These are phyloP conservation scores for Eutrema heterophyllum DNA, from an alignment of 345 rosid species.

Conservation along the genomic window DNA sequence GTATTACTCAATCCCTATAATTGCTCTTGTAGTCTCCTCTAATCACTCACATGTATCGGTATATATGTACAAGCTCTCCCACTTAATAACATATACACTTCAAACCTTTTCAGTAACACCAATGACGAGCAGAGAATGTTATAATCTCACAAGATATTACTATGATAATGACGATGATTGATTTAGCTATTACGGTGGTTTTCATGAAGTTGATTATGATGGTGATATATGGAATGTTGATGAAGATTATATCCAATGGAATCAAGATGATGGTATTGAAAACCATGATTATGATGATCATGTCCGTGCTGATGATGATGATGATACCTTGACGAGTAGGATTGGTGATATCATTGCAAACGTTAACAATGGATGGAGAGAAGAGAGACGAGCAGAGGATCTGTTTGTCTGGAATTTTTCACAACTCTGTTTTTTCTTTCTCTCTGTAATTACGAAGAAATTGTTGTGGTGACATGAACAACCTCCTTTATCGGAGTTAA, in stretches of 20 bases:
- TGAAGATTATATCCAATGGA: slow-evolving; percentile 14
- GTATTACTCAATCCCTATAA: no score
- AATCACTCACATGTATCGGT: no score
- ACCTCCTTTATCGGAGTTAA: no score
- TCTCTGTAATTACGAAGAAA: no score
- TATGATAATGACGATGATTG: slow-evolving; percentile 2
- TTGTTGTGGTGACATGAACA: no score
- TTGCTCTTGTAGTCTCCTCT: no score
- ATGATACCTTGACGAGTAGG: slow-evolving; percentile 21
- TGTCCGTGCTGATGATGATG: slow-evolving; percentile 5
- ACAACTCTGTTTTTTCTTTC: no score
- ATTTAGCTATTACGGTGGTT: slow-evolving; percentile 12
- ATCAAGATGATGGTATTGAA: slow-evolving; percentile 16
- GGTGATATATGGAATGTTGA: slow-evolving; percentile 18
- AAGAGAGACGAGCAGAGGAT: no score
- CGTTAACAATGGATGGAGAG: slow-evolving; percentile 22
- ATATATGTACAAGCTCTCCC: no score
- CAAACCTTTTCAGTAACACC: neutral
- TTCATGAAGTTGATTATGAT: slow-evolving; percentile 19
- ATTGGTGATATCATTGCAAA: slow-evolving; percentile 28
- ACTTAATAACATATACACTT: no score
- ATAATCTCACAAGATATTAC: slow-evolving; percentile 12
- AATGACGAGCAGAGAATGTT: slow-evolving; percentile 3
- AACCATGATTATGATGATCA: slow-evolving; percentile 4
- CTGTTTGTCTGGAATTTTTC: no score